Percentiles rank a stretch among this genome's conserved stretches.
These are phyloP conservation scores for Rhizopogon salebrosus DNA, from an alignment of 768 basidiomycete species.

Conservation along the genomic window DNA sequence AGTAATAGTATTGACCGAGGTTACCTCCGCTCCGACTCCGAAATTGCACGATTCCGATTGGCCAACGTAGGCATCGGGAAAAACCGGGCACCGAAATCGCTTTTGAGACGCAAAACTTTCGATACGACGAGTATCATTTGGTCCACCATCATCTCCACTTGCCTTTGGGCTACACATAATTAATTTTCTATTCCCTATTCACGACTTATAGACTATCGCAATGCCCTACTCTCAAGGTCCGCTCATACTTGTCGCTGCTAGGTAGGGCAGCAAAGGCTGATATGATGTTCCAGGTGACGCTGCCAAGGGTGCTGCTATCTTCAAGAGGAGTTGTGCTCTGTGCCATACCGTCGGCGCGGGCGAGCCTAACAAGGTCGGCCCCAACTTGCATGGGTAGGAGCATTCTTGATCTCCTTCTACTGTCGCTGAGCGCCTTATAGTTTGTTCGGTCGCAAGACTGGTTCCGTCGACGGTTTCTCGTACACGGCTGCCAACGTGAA, in stretches of 20 bases:
- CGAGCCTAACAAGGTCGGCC: slow-evolving; percentile 86
- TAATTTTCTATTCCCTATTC: slow-evolving; percentile 1
- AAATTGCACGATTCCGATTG: slow-evolving; percentile 14
- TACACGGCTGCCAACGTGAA: slow-evolving; percentile 95
- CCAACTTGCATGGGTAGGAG: slow-evolving; percentile 87
- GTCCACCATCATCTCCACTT: slow-evolving; percentile 5
- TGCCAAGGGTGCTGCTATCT: slow-evolving; percentile 86
- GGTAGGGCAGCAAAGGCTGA: background rate
- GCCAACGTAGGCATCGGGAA: slow-evolving; percentile 13
- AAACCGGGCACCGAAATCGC: slow-evolving; percentile 23
- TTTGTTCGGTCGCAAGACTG: slow-evolving; percentile 81
- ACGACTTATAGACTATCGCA: slow-evolving; percentile 5
- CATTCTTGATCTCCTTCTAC: background rate
- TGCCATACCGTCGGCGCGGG: slow-evolving; percentile 85
- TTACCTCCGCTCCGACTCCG: background rate
- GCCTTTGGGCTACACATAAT: slow-evolving; percentile 7
- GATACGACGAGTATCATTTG: background rate
- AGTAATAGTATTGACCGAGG: background rate
- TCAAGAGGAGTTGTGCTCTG: slow-evolving; percentile 94
- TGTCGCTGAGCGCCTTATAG: slow-evolving; percentile 29
- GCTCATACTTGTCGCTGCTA: slow-evolving; percentile 10
- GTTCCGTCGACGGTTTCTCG: slow-evolving; percentile 78
- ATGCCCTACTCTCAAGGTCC: slow-evolving; percentile 43
- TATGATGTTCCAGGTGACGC: slow-evolving; percentile 65
- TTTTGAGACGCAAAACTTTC: slow-evolving; percentile 12